Evolutionary conservation across 2,329 filamentous ascomycete species (phyloP), one percentile per base, ranked within the genome.

Genomic region (Beauveria rudraprayagi): DNA sequence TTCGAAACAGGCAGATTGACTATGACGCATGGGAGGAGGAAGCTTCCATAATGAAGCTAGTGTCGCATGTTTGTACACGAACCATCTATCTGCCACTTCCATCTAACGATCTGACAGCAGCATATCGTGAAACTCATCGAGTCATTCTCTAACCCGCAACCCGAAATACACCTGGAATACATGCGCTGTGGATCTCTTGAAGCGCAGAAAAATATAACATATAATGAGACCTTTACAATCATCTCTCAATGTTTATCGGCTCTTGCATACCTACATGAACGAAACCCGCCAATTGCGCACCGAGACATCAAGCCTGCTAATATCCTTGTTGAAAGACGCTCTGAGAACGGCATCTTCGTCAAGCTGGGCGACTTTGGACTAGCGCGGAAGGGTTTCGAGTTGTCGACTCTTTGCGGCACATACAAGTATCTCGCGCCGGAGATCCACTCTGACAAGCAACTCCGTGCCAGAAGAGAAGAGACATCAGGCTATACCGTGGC

Each of bases 291-390:
- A 53, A 94, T 96, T 70, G 91, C 95, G 3, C 92, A 97, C 73
- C 87, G 92, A 61, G 92, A 97, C 67, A 95, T 97, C 75, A 95
- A 95, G 73, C 48, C 91, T 0, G 90, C 94, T 70, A 96, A 96
- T 70, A 96, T 97, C 22, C 78, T 97, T 7, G 78, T 96, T 37
- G 84, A 87, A 14, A 92, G 34, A 28, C 62, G 60, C 44, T 48
- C 89, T 22, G 87, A 94, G 73, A 88, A 88, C 66, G 81, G 91
- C 22, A 78, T 91, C 48, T 34, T 19, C 11, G 28, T 51, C 10
- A 51, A 51, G 28, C 26, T 30, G 30, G 48, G 17, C 3, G 48
- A 51, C 48, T 51, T 51, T 5, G 48, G 48, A 34, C 6, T 34
- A 10, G 16, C 92, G 19, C 96, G 96, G 75, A 95, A 96, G 66